A percentile compares a stretch with the other conserved stretches of the same genome.
Conservation (phyloP, 2,329 filamentous ascomycete genomes). For the Aspergillaceae sp. region DNA sequence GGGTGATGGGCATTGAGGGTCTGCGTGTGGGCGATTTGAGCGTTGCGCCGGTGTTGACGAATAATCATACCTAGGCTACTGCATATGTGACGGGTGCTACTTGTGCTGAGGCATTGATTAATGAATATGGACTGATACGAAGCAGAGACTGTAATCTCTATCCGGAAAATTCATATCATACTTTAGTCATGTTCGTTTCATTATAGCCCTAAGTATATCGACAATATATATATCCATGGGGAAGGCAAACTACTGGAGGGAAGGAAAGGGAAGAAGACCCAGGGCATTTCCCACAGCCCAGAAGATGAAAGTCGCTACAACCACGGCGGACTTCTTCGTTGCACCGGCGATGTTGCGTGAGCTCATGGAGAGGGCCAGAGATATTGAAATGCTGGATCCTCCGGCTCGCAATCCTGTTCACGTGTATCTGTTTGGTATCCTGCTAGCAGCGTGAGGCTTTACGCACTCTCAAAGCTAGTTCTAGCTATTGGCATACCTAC, state of each 20-base stretch:
- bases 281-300: constrained; percentile 63
- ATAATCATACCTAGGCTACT: constrained; percentile 45
- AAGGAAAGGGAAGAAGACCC: constrained; percentile 57
- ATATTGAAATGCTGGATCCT: constrained; percentile 51
- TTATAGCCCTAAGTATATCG: no score
- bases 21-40: constrained; percentile 39
- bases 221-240: no score
- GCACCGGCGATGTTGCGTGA: constrained; percentile 63
- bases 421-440: constrained; percentile 41
- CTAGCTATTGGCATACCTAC: constrained; percentile 64
- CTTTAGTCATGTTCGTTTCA: no score
- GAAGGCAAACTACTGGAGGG: no score
- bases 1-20: constrained; percentile 29
- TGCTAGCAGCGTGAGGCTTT: constrained; percentile 63
- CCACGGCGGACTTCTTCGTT: constrained; percentile 62
- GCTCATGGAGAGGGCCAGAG: constrained; percentile 59
- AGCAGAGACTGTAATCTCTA: constrained; percentile 31
- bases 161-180: constrained; percentile 50
- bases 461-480: constrained; percentile 48
- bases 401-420: constrained; percentile 49
- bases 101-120: constrained; percentile 43
- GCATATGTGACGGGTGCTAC: constrained; percentile 48
- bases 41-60: constrained; percentile 34
- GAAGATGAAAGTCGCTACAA: constrained; percentile 61
- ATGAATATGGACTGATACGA: constrained; percentile 30